A percentile compares a stretch with the other conserved stretches of the same genome.
Evolutionary conservation across 2,329 filamentous ascomycete genomes (phyloP).

Genomic region (Helotiales sp.): DNA sequence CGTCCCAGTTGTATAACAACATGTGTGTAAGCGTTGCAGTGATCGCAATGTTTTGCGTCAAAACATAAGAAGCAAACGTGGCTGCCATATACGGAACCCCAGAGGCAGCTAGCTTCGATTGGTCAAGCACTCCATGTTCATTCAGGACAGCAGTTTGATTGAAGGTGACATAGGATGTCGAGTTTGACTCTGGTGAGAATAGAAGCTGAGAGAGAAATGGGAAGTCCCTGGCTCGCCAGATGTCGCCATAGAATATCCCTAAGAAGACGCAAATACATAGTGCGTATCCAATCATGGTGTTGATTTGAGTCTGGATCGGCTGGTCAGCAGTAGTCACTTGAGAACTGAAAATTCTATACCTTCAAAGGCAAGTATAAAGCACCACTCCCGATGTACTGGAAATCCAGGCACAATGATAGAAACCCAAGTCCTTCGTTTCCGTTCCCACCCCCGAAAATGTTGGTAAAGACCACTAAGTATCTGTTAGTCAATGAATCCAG

Average conservation of each 20-base stretch:
- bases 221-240: conserved; percentile 40
- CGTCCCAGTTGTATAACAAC: conserved; percentile 38
- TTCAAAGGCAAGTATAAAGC: conserved; percentile 11
- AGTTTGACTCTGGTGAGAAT: conserved; percentile 38
- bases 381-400: conserved; percentile 38
- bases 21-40: conserved; percentile 46
- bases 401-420: conserved; percentile 41
- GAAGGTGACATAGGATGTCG: conserved; percentile 38
- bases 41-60: conserved; percentile 44
- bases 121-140: conserved; percentile 37
- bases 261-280: conserved; percentile 34
- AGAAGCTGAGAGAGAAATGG: conserved; percentile 44
- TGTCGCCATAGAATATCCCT: conserved; percentile 42
- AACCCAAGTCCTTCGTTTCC: conserved; percentile 51
- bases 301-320: conserved; percentile 35
- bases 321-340: neutral
- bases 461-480: conserved; percentile 58
- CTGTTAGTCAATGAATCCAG: neutral
- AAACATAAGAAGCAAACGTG: conserved; percentile 38
- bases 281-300: conserved; percentile 22
- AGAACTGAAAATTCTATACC: neutral
- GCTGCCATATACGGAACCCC: conserved; percentile 43
- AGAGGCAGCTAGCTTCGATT: conserved; percentile 33
- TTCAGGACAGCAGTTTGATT: conserved; percentile 45
- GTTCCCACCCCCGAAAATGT: conserved; percentile 68